These are phyloP conservation scores for Podila clonocystis DNA, from an alignment of 192 early-diverging fungal species.

Conservation along the genomic window DNA sequence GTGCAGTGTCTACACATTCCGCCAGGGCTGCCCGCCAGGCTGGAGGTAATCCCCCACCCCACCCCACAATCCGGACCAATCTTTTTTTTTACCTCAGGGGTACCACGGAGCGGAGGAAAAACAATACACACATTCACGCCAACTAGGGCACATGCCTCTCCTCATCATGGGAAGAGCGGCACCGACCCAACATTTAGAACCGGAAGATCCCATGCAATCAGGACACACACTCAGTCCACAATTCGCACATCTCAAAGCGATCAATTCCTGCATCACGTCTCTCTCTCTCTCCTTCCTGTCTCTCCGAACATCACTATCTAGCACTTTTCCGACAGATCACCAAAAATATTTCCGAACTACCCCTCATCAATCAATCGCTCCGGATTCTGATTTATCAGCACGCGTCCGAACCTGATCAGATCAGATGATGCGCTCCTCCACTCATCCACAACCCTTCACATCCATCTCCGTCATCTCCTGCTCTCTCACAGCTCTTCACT, in stretches of 20 bases:
- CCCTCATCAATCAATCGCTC: not conserved
- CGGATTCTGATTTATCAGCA: not conserved
- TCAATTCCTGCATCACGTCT: not conserved
- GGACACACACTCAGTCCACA: too few relatives aligned
- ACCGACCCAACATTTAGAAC: too few relatives aligned
- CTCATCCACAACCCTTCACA: too few relatives aligned
- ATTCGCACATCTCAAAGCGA: too few relatives aligned
- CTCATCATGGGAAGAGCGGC: too few relatives aligned
- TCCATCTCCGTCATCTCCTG: too few relatives aligned
- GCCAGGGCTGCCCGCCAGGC: conserved; percentile 2
- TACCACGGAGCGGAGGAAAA: not conserved
- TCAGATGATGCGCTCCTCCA: not conserved
- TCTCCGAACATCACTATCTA: not conserved
- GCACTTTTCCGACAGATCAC: conserved; percentile 1
- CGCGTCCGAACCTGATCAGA: not conserved
- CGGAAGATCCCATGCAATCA: too few relatives aligned
- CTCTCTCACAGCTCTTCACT: too few relatives aligned
- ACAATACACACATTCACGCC: not conserved
- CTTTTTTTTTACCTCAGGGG: not conserved
- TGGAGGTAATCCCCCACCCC: not conserved
- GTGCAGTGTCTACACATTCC: conserved; percentile 7
- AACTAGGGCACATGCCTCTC: too few relatives aligned
- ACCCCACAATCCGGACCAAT: not conserved
- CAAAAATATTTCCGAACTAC: conserved; percentile 2
- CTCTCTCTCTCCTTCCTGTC: not conserved